Base-by-base conservation (phyloP, 495 filamentous ascomycete species). In the Hypoxylon lienhwacheense region DNA sequence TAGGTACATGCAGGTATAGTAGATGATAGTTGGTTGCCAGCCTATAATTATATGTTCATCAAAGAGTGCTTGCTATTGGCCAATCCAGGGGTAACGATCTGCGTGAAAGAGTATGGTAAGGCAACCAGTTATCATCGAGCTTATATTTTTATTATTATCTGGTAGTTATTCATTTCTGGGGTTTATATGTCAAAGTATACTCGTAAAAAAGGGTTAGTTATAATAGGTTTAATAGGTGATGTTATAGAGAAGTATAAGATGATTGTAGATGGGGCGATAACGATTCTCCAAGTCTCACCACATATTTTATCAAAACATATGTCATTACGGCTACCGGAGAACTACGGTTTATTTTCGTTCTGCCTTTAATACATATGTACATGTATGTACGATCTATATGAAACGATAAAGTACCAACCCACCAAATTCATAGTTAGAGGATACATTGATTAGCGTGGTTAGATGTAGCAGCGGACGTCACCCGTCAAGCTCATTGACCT, bases 401-500 rank as follows among this genome's bases (percentile, higher is more conserved):
- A 43, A 24, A 41, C 20, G 29, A 15, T n/a, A 32, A 57, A 21
- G 58, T 53, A 61, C 31, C 41, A 20, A 31, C 24, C 36, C 46
- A 42, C 50, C 39, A 35, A 36, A 44, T 50, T 50, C 3, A 8
- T 41, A 35, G 50, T 17, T n/a, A n/a, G 41, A 17, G 33, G 57
- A 26, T 61, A 61, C 57, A 45, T 44, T 22, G 1, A 29, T 36
- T 55, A 52, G 52, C 51, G 58, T 35, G 31, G 28, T 33, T 46
- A 57, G 40, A n/a, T 34, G 36, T 41, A 33, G 47, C 47, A 46
- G 15, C 37, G 39, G 33, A 55, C 52, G 52, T 61, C 58, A 61
- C 52, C 58, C 35, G 52, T 56, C 43, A 43, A 51, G 47, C 46
- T 61, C 51, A 11, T 46, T 52, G 34, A 61, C 35, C 58, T 61